A percentile compares a stretch with the other conserved stretches of the same genome.
phyloP scores from a whole-genome alignment of 176 grass and related monocot species.

The Cenchrus fungigraminus region DNA sequence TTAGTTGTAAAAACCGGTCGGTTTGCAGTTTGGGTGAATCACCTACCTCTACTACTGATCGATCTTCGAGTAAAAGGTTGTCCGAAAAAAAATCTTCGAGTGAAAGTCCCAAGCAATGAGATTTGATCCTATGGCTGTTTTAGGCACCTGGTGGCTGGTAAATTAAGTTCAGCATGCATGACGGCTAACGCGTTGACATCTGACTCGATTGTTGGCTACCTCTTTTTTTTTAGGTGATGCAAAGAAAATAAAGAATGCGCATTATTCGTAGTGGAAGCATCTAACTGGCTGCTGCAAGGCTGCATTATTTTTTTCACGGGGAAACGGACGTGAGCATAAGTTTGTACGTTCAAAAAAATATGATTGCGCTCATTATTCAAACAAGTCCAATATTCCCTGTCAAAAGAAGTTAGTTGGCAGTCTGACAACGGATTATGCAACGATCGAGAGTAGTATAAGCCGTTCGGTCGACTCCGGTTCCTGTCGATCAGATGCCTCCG shows the following conservation, averaged over 20 bases:
- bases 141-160: neutral
- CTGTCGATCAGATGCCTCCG: neutral
- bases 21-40: neutral
- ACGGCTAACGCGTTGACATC: slow-evolving; percentile 28
- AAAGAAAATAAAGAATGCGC: neutral
- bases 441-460: neutral
- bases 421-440: neutral
- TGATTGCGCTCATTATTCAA: neutral
- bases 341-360: neutral
- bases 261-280: neutral
- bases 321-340: neutral
- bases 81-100: neutral
- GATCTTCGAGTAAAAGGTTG: neutral
- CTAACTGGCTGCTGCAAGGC: neutral
- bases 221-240: neutral
- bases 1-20: too few species aligned
- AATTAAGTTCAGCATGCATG: slow-evolving; percentile 6
- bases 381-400: slow-evolving; percentile 27
- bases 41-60: neutral
- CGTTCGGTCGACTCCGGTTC: neutral
- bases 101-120: neutral
- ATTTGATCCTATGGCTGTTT: neutral
- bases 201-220: slow-evolving; percentile 17
- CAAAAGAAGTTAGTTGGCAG: neutral
- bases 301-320: neutral